Percentiles rank a stretch among this genome's conserved stretches.
phyloP scores from a whole-genome alignment of 2,329 filamentous ascomycete species.

The Beauveria sp. region DNA sequence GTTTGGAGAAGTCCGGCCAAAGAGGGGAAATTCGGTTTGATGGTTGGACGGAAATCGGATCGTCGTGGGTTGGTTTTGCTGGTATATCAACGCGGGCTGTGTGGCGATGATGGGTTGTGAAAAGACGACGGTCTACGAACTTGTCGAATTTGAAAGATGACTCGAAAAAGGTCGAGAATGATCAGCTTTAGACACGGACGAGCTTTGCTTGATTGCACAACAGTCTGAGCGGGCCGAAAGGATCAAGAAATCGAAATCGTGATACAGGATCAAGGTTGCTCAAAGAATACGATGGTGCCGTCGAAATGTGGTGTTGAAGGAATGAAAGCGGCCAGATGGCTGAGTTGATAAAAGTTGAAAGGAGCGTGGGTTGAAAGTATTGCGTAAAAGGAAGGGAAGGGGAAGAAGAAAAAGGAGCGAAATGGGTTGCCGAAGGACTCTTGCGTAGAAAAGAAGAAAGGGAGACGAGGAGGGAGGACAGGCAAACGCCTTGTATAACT shows the following conservation, averaged over 20 bases:
- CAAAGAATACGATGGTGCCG: not conserved
- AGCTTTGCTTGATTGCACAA: slow-evolving; percentile 8
- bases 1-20: not conserved
- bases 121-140: not conserved
- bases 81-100: not conserved
- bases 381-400: not conserved
- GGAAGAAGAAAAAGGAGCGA: slow-evolving; percentile 1
- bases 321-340: slow-evolving; percentile 6
- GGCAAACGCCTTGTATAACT: not conserved
- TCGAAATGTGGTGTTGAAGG: slow-evolving; percentile 2
- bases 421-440: not conserved
- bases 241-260: not conserved
- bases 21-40: not conserved
- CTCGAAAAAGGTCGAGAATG: not conserved
- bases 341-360: not conserved
- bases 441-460: not conserved
- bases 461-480: not conserved
- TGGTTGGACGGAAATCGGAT: not conserved
- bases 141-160: not conserved
- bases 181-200: not conserved
- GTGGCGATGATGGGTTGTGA: not conserved
- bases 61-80: not conserved
- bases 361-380: slow-evolving; percentile 3
- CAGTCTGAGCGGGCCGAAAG: slow-evolving; percentile 5
- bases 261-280: slow-evolving; percentile 4